A percentile compares a stretch with the other conserved stretches of the same genome.
These are phyloP conservation scores for Pleurotus tuber-regium DNA, from an alignment of 768 basidiomycete species.

Conservation along the genomic window DNA sequence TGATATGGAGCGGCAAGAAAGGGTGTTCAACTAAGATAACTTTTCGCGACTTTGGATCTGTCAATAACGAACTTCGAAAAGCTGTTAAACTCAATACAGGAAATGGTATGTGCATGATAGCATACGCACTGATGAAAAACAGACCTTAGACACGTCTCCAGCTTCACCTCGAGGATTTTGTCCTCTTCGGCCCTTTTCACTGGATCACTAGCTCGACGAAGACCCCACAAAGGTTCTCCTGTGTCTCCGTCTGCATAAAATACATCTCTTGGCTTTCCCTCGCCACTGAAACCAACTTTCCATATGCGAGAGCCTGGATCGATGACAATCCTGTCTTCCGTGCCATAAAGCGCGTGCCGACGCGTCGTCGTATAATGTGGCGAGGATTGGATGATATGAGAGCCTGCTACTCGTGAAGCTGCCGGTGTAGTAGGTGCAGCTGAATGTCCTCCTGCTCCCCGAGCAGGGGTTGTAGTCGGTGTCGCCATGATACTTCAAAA, in stretches of 20 bases:
- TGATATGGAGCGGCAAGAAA: constrained; percentile 79
- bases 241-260: constrained; percentile 54
- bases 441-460: constrained; percentile 24
- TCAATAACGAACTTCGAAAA: constrained; percentile 73
- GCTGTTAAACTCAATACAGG: not conserved
- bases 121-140: constrained; percentile 88
- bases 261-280: constrained; percentile 87
- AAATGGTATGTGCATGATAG: not conserved
- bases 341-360: constrained; percentile 93
- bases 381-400: constrained; percentile 60
- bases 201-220: constrained; percentile 51
- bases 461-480: constrained; percentile 38
- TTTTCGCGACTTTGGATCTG: constrained; percentile 94
- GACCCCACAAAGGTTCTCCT: constrained; percentile 55
- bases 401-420: constrained; percentile 44
- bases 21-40: constrained; percentile 93
- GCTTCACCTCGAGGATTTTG: constrained; percentile 61
- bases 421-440: constrained; percentile 53
- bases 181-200: constrained; percentile 71
- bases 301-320: constrained; percentile 93
- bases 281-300: constrained; percentile 98
- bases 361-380: constrained; percentile 84
- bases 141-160: constrained; percentile 68
- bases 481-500: constrained; percentile 32
- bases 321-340: constrained; percentile 92